Evolutionary conservation across 1,284 basidiomycete genomes (phyloP), one percentile per base, ranked within the genome.

Genomic region (Ceratobasidium sp.): DNA sequence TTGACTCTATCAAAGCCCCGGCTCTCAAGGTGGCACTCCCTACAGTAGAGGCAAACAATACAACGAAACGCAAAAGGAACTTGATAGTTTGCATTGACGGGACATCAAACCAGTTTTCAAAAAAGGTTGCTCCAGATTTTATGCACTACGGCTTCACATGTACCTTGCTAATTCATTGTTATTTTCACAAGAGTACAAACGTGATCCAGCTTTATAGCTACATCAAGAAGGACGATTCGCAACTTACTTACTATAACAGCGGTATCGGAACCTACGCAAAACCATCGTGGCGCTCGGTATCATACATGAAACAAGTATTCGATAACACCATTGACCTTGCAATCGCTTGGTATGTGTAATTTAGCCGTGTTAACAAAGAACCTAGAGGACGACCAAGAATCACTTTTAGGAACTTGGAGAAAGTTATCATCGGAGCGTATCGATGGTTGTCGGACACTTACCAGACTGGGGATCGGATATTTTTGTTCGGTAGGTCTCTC

Each of bases 171-270:
- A 54, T 28, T 28, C n/a, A 7, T 54, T 30, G 50, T 26, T 26
- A 9, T 23, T 55, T 26, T 11, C 7, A 46, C 7, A 18, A 64
- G 62, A 64, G 38, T 38, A 64, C 62, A n/a, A 64, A 64, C 38
- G 62, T 64, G 5, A 47, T 64, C 32, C 47, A 64, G 21, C 62
- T 64, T 6, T 64, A 64, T n/a, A 64, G 35, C 26, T 47, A 32
- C n/a, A 64, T 64, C 13, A 52, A 38, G 14, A 64, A 64, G 28
- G 47, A 52, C 16, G 18, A 49, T 14, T 18, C 46, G 4, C 62
- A 75, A 32, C 52, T 75, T 14, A 75, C 74, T 7, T 75, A 74
- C 62, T 75, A 74, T 23, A 71, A 74, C 44, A 74, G 74, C 54
- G 74, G 73, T 18, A 46, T 73, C 28, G 74, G 74, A 14, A 75